Conservation (phyloP, 2,329 filamentous ascomycete genomes). For the Cladosporium sp. region DNA sequence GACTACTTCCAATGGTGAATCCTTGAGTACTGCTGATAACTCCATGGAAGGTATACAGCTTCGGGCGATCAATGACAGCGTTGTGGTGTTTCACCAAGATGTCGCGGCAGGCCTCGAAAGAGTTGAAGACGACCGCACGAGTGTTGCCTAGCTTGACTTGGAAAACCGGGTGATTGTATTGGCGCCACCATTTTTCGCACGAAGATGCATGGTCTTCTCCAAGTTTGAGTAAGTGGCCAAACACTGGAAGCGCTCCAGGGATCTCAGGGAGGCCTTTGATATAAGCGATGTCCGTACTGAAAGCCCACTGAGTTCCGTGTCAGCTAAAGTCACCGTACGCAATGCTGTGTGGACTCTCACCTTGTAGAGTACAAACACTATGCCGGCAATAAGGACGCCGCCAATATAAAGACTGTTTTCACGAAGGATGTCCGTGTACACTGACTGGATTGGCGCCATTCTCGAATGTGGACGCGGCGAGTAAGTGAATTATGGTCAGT, state of each 20-base stretch:
- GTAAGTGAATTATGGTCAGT: too few relatives aligned
- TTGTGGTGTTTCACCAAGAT: conserved; percentile 49
- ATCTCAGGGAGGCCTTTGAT: conserved; percentile 49
- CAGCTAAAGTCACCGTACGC: neutral
- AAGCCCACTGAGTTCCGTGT: neutral
- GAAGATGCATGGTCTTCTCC: conserved; percentile 52
- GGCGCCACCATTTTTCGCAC: conserved; percentile 46
- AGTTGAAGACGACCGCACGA: conserved; percentile 50
- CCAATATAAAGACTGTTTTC: neutral
- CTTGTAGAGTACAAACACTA: neutral
- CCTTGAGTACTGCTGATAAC: conserved; percentile 51
- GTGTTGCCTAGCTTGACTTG: conserved; percentile 53
- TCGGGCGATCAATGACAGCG: conserved; percentile 49
- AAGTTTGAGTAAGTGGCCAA: conserved; percentile 48
- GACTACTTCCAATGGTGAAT: conserved; percentile 52
- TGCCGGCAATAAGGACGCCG: neutral
- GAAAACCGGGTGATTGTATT: conserved; percentile 46
- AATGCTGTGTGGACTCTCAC: neutral
- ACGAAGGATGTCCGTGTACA: neutral
- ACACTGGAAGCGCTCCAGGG: conserved; percentile 47
- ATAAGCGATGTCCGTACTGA: conserved; percentile 44
- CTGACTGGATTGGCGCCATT: neutral
- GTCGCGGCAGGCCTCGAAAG: conserved; percentile 49
- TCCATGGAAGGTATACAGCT: conserved; percentile 52
- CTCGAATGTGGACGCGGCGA: too few relatives aligned